These are phyloP conservation scores for Starmera quercuum DNA, from an alignment of 805 yeast species.

Conservation along the genomic window DNA sequence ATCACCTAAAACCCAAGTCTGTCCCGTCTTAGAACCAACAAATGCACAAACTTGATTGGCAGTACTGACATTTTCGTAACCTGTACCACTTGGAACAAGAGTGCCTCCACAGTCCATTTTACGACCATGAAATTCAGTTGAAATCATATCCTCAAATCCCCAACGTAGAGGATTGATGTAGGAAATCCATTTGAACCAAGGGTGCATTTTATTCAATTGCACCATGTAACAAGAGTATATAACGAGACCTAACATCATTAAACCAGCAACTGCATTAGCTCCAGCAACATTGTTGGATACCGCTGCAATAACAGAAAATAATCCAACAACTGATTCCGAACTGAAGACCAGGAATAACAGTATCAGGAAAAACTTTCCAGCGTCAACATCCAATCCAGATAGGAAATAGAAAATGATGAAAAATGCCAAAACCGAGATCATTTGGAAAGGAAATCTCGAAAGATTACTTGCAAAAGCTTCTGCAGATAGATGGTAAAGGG, in stretches of 20 bases:
- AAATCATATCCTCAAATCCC: slow-evolving; percentile 56
- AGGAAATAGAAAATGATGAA: slow-evolving; percentile 49
- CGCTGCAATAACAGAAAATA: slow-evolving; percentile 50
- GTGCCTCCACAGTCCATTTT: slow-evolving; percentile 44
- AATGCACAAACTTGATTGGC: slow-evolving; percentile 47
- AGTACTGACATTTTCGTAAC: slow-evolving; percentile 32
- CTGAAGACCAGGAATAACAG: slow-evolving; percentile 36
- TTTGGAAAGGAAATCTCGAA: slow-evolving; percentile 58
- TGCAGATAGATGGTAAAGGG: slow-evolving; percentile 67
- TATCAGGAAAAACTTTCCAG: slow-evolving; percentile 48
- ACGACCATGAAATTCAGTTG: slow-evolving; percentile 55
- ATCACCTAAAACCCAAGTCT: slow-evolving; percentile 47
- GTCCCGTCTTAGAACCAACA: slow-evolving; percentile 55
- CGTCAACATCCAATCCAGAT: slow-evolving; percentile 37
- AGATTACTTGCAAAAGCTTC: slow-evolving; percentile 59
- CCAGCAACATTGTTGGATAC: slow-evolving; percentile 38
- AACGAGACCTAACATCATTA: slow-evolving; percentile 39
- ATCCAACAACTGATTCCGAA: slow-evolving; percentile 38
- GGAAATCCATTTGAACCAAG: slow-evolving; percentile 66
- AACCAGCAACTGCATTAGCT: slow-evolving; percentile 57
- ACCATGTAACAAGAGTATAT: slow-evolving; percentile 63
- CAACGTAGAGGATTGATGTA: slow-evolving; percentile 51
- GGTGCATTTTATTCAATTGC: slow-evolving; percentile 53
- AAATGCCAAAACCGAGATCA: slow-evolving; percentile 36
- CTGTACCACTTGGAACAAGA: slow-evolving; percentile 55